A percentile compares a stretch with the other conserved stretches of the same genome.
Conservation (phyloP, 1,284 basidiomycete genomes). For the Heliocybe sulcata region DNA sequence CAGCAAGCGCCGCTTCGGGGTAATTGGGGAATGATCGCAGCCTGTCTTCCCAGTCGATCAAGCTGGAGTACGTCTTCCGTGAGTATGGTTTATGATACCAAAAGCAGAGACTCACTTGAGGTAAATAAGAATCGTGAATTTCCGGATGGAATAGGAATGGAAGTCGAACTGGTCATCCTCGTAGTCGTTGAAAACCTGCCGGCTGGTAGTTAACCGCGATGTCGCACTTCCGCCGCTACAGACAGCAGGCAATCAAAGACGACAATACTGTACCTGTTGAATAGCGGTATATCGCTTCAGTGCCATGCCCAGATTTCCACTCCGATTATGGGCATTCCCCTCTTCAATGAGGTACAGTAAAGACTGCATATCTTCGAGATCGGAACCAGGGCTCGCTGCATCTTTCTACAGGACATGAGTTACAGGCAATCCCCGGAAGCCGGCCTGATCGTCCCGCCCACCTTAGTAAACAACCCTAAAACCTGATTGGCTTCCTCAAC, state of each 20-base stretch:
- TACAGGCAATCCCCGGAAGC: neutral
- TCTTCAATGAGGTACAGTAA: conserved; percentile 85
- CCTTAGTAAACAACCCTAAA: conserved; percentile 87
- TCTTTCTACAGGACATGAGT: conserved; percentile 60
- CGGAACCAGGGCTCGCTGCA: conserved; percentile 66
- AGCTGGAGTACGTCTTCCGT: conserved; percentile 30
- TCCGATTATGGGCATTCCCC: conserved; percentile 63
- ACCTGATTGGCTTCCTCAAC: conserved; percentile 68
- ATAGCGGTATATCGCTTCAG: conserved; percentile 84
- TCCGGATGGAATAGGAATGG: conserved; percentile 91
- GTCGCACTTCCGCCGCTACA: neutral
- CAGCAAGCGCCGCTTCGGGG: conserved; percentile 66
- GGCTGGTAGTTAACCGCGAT: neutral
- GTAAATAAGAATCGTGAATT: conserved; percentile 85
- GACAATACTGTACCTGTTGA: conserved; percentile 47
- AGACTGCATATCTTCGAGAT: conserved; percentile 96
- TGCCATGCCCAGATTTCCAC: conserved; percentile 71
- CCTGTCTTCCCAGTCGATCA: conserved; percentile 80
- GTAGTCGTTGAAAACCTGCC: conserved; percentile 77
- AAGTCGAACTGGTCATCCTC: conserved; percentile 99
- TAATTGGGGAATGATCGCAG: conserved; percentile 75
- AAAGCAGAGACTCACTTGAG: conserved; percentile 52
- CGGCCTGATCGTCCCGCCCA: conserved; percentile 19
- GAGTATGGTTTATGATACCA: neutral
- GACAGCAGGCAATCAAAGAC: neutral